Evolutionary conservation across 2,329 filamentous ascomycete species (phyloP), one percentile per base, ranked within the genome.

Genomic region (Penicillium sp.): DNA sequence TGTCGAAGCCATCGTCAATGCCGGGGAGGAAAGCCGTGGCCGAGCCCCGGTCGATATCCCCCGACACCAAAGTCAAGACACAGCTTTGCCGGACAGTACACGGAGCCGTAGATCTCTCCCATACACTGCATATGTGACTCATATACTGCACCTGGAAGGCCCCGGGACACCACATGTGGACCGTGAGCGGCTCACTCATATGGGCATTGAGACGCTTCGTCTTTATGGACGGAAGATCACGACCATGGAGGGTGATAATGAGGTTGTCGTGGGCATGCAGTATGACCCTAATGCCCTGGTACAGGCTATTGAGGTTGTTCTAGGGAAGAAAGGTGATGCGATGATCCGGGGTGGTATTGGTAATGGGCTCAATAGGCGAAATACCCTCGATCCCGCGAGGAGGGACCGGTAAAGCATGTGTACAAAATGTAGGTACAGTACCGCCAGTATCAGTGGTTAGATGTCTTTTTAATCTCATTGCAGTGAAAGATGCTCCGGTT

Each of bases 121-220:
- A 5, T 89, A 86, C 65, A 79, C 74, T 24, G 78, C 77, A 2
- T 96, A 94, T 66, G 87, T 97, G 3, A 95, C 89, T 6, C 92
- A 97, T 69, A 72, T 97, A 13, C 80, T 97, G 6, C 89, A 96
- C 67, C 75, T 96, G 0, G 89, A 92, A 40, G 87, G 86, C 0
- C 81, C 85, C 0, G 83, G 82, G 0, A 86, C 87, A 21, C 92
- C 92, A 0, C 76, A 70, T 3, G 87, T 96, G 1, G 86, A 96
- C 63, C 85, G 80, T 47, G 81, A 81, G 5, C 81, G 81, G 51
- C 77, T 97, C 42, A 75, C 75, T 3, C 73, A 75, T 16, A 71
- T 92, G 59, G 92, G 92, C 0, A 90, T 97, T 39, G 88, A 92
- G 65, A 86, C 86, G 14, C 83, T 95, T 13, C 81, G 86, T 52